Conservation (phyloP, 192 early-diverging fungal genomes). For the Haplosporangium gracile region DNA sequence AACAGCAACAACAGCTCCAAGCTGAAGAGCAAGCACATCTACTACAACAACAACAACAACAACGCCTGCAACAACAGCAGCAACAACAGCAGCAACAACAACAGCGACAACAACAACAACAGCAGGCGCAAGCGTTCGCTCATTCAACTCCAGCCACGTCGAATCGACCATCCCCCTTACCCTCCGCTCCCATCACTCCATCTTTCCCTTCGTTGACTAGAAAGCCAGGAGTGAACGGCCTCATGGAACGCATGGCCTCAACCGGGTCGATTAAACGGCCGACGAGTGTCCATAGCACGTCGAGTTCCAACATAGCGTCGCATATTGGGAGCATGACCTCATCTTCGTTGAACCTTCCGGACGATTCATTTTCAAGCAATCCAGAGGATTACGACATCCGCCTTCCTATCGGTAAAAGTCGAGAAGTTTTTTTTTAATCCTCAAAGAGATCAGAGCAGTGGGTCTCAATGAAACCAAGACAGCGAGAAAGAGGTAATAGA, state of each 20-base stretch:
- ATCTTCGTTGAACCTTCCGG: slow-evolving; percentile 11
- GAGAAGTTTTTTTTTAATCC: not conserved
- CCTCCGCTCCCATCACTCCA: not conserved
- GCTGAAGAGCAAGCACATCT: not conserved
- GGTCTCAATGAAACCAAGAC: not conserved
- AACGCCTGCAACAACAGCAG: not conserved
- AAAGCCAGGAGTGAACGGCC: slow-evolving; percentile 24
- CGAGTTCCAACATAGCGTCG: slow-evolving; percentile 19
- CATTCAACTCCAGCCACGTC: not conserved
- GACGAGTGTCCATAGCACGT: slow-evolving; percentile 36
- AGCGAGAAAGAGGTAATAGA: not conserved
- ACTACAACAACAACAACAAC: not conserved
- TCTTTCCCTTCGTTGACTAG: not conserved
- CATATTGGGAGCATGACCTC: slow-evolving; percentile 33
- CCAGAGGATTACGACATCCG: slow-evolving; percentile 54
- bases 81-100: not conserved
- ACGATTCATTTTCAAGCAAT: slow-evolving; percentile 53
- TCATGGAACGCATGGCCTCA: slow-evolving; percentile 48
- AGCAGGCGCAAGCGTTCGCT: not conserved
- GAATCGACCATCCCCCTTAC: slow-evolving; percentile 5
- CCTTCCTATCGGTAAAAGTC: slow-evolving; percentile 33
- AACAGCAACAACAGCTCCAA: not conserved
- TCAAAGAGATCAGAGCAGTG: not conserved
- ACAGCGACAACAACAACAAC: not conserved
- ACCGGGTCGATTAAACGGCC: slow-evolving; percentile 42